Conservation (phyloP, 148 eudicot species). For the Simmondsia chinensis region DNA sequence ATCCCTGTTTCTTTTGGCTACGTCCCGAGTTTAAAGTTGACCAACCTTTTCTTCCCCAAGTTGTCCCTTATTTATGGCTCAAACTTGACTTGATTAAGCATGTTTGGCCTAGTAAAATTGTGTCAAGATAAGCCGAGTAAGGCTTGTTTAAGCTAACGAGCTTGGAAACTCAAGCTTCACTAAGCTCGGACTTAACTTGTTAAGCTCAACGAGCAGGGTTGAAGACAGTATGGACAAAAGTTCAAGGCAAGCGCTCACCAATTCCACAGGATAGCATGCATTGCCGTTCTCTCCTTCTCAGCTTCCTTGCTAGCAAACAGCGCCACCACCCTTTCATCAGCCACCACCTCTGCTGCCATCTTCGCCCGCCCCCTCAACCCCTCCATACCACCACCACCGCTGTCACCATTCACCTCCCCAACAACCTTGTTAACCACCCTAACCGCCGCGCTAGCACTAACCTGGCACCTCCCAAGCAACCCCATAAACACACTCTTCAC, state of each 20-base stretch:
- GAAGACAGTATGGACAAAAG: background rate
- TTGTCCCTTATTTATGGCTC: too few relatives aligned
- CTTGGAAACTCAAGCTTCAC: too few relatives aligned
- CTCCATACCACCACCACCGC: conserved; percentile 29
- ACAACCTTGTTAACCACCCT: conserved; percentile 67
- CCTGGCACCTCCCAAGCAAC: conserved; percentile 62
- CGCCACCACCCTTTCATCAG: conserved; percentile 72
- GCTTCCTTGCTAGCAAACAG: conserved; percentile 61
- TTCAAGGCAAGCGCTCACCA: conserved; percentile 28
- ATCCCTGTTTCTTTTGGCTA: too few relatives aligned
- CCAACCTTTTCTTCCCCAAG: too few relatives aligned
- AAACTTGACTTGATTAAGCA: too few relatives aligned
- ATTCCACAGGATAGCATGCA: conserved; percentile 92
- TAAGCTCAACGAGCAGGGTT: too few relatives aligned
- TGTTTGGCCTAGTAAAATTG: too few relatives aligned
- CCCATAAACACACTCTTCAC: conserved; percentile 77
- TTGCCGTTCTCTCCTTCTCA: conserved; percentile 64
- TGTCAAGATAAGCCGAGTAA: too few relatives aligned
- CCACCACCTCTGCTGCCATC: conserved; percentile 66
- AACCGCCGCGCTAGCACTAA: conserved; percentile 68
- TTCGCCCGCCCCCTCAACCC: conserved; percentile 54
- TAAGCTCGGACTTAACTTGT: too few relatives aligned
- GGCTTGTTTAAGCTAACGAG: too few relatives aligned
- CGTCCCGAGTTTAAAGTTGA: too few relatives aligned
- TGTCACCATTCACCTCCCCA: conserved; percentile 54